Evolutionary conservation across 208 protist genomes (phyloP).

Genomic region (Tetramitus jugosus): DNA sequence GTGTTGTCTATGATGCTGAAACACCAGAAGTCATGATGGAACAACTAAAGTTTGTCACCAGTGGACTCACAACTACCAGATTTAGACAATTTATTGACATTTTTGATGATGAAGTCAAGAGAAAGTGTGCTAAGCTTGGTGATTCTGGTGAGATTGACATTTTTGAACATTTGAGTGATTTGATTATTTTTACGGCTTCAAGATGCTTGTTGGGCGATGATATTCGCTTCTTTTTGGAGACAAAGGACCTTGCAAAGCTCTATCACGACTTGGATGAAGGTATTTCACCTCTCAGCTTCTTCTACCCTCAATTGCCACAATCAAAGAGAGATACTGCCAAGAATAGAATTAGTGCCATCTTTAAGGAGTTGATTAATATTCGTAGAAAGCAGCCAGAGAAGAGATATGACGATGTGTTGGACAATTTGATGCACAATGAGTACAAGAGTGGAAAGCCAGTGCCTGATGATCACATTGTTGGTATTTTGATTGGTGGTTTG

Average conservation of each 20-base stretch:
- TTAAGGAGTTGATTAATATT: slow-evolving; percentile 35
- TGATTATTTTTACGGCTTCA: slow-evolving; percentile 81
- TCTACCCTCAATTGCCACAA: slow-evolving; percentile 34
- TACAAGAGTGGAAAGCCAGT: slow-evolving; percentile 72
- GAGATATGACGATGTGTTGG: slow-evolving; percentile 68
- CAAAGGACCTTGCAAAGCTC: slow-evolving; percentile 56
- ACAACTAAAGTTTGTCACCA: slow-evolving; percentile 24
- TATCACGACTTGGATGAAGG: slow-evolving; percentile 43
- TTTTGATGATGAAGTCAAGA: slow-evolving; percentile 14
- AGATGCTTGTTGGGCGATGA: slow-evolving; percentile 78
- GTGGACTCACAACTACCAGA: slow-evolving; percentile 3
- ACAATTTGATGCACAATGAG: slow-evolving; percentile 62
- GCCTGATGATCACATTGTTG: slow-evolving; percentile 73
- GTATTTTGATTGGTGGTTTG: slow-evolving; percentile 76
- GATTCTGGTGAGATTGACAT: background rate
- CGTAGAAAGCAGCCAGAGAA: slow-evolving; percentile 61
- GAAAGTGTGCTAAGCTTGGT: background rate
- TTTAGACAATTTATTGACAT: slow-evolving; percentile 8
- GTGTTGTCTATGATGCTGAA: slow-evolving; percentile 26
- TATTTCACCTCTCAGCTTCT: slow-evolving; percentile 37
- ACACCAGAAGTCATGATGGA: slow-evolving; percentile 22
- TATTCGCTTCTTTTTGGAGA: slow-evolving; percentile 63
- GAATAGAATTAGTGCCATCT: background rate
- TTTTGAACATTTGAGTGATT: background rate
- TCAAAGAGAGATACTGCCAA: background rate